Percentiles rank a stretch among this genome's conserved stretches.
These are phyloP conservation scores for Nemania diffusa DNA, from an alignment of 2,329 filamentous ascomycete species.

Conservation along the genomic window DNA sequence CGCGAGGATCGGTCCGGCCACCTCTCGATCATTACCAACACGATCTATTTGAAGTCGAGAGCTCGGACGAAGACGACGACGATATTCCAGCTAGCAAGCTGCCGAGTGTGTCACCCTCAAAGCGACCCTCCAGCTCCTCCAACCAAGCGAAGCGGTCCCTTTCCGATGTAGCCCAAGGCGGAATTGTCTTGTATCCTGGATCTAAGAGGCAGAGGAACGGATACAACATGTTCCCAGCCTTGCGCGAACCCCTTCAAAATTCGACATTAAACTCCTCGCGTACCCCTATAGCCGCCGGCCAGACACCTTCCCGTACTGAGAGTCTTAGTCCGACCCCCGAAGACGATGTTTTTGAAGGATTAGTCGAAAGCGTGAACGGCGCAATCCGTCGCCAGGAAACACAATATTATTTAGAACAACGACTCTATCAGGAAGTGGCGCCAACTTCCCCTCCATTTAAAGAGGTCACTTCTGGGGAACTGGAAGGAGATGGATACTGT, in stretches of 20 bases:
- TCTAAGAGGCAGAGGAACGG: slow-evolving; percentile 38
- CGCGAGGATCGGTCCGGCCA: slow-evolving; percentile 3
- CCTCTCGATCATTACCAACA: slow-evolving; percentile 11
- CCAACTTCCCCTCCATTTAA: neutral
- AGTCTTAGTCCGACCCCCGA: slow-evolving; percentile 28
- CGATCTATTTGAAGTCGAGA: slow-evolving; percentile 27
- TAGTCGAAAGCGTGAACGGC: slow-evolving; percentile 41
- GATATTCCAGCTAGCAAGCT: slow-evolving; percentile 39
- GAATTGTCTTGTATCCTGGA: slow-evolving; percentile 31
- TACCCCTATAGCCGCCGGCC: neutral
- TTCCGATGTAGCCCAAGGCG: slow-evolving; percentile 19
- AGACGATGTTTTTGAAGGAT: slow-evolving; percentile 34
- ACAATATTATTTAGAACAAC: slow-evolving; percentile 6
- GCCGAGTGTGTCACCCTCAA: slow-evolving; percentile 33
- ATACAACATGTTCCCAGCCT: slow-evolving; percentile 22
- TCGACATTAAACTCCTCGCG: slow-evolving; percentile 15
- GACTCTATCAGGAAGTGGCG: neutral
- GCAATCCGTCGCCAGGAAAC: slow-evolving; percentile 27
- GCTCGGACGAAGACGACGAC: slow-evolving; percentile 42
- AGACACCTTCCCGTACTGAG: slow-evolving; percentile 3
- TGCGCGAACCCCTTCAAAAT: slow-evolving; percentile 2
- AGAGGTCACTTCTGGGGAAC: neutral
- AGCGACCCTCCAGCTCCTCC: slow-evolving; percentile 18
- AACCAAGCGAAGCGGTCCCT: slow-evolving; percentile 26
- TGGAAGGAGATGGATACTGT: neutral